These are phyloP conservation scores for Debaryomyces maramus DNA, from an alignment of 805 yeast species.

Conservation along the genomic window DNA sequence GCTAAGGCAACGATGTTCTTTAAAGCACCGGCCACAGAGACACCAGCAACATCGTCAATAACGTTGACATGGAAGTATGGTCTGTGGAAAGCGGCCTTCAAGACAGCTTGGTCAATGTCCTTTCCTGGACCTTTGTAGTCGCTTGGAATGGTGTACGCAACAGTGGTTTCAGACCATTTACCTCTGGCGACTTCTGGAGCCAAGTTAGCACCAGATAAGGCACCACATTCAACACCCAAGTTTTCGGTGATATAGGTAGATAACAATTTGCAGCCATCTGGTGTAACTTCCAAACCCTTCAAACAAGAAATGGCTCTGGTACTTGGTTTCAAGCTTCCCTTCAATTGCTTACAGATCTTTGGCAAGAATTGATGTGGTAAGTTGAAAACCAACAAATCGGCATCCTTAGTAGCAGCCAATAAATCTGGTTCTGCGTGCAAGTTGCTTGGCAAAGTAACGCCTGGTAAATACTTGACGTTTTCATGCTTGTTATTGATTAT, in stretches of 20 bases:
- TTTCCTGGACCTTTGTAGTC: constrained; percentile 67
- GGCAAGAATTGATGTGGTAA: constrained; percentile 96
- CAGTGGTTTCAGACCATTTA: constrained; percentile 97
- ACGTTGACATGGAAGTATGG: constrained; percentile 97
- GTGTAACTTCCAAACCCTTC: constrained; percentile 89
- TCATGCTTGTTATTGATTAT: constrained; percentile 89
- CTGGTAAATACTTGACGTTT: constrained; percentile 94
- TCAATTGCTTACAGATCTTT: constrained; percentile 69
- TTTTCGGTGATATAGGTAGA: constrained; percentile 76
- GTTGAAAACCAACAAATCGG: constrained; percentile 89
- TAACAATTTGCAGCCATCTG: constrained; percentile 80
- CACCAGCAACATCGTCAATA: constrained; percentile 91
- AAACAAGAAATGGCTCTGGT: constrained; percentile 92
- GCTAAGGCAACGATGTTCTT: constrained; percentile 95
- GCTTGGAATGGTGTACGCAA: constrained; percentile 78
- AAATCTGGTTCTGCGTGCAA: constrained; percentile 85
- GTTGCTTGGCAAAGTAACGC: constrained; percentile 80
- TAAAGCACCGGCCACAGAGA: constrained; percentile 94
- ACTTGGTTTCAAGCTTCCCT: constrained; percentile 67
- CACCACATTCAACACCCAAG: constrained; percentile 91
- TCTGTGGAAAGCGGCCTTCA: constrained; percentile 90
- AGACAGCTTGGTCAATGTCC: constrained; percentile 69
- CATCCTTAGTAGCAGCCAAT: constrained; percentile 69
- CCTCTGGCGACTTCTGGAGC: constrained; percentile 96
- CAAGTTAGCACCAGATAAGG: constrained; percentile 93